phyloP scores from a whole-genome alignment of 106 monocot genomes.

The Dactylorhiza incarnata region DNA sequence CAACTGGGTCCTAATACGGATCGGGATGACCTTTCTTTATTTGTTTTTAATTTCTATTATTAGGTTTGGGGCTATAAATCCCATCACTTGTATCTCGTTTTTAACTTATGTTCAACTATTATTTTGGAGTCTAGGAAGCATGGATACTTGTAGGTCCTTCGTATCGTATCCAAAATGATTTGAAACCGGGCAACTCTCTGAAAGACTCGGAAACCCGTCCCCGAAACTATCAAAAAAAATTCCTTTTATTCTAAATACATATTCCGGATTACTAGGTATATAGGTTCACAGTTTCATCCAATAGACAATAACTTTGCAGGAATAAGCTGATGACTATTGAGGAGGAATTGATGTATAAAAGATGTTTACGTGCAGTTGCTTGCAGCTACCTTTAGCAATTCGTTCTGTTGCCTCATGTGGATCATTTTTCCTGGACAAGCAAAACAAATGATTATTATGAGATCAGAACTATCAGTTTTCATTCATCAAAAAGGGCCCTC shows the following conservation, averaged over 20 bases:
- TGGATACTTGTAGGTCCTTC: no score
- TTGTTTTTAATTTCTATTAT: no score
- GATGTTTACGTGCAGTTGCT: neutral
- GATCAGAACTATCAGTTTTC: conserved; percentile 6
- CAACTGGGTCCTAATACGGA: no score
- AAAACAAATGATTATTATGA: conserved; percentile 15
- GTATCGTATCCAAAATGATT: no score
- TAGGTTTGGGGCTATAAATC: no score
- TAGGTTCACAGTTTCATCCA: neutral
- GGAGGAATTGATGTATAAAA: conserved; percentile 3
- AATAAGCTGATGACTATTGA: neutral
- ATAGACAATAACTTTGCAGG: neutral
- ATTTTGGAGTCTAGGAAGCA: no score
- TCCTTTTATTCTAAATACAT: neutral
- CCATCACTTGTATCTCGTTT: no score
- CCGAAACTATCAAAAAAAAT: no score
- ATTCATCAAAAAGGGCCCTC: neutral
- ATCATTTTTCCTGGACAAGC: conserved; percentile 73
- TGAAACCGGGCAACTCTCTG: no score
- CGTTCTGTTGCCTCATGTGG: conserved; percentile 75
- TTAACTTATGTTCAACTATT: no score
- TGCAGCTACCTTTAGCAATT: conserved; percentile 70
- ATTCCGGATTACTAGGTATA: neutral
- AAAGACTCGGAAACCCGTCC: no score
- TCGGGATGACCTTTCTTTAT: no score